phyloP scores from a whole-genome alignment of 129 eudicot genomes.

The Centaurea solstitialis region DNA sequence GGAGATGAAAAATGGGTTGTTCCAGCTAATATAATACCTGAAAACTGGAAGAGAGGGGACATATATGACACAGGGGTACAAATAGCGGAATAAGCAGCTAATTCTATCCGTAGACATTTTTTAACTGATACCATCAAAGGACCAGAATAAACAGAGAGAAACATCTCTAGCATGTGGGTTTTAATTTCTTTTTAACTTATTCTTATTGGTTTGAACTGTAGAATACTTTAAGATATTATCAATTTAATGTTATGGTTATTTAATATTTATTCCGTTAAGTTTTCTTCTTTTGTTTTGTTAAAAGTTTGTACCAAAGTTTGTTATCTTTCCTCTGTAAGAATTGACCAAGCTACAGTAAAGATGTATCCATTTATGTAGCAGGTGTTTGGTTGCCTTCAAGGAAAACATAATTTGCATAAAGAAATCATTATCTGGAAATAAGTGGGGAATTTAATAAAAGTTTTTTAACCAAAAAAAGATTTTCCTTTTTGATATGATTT shows the following conservation, averaged over 20 bases:
- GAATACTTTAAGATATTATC: not conserved
- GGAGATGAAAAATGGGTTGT: constrained; percentile 78
- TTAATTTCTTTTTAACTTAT: not conserved
- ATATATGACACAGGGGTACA: constrained; percentile 83
- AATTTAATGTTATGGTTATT: not conserved
- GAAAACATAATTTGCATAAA: not conserved
- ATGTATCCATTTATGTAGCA: constrained; percentile 5
- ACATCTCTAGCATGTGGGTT: not conserved
- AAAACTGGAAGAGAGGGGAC: constrained; percentile 73
- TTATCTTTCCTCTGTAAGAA: constrained; percentile 13
- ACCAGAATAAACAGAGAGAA: constrained; percentile 23
- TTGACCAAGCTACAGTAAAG: constrained; percentile 10
- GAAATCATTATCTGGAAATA: constrained; percentile 15
- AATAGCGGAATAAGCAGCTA: constrained; percentile 35
- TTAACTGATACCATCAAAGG: constrained; percentile 13
- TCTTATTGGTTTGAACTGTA: not conserved
- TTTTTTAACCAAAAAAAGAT: constrained; percentile 1
- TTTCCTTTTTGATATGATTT: constrained; percentile 17
- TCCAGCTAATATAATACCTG: constrained; percentile 65
- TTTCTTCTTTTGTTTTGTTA: constrained; percentile 5
- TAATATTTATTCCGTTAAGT: not conserved
- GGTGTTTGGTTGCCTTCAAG: not conserved
- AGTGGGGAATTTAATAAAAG: constrained; percentile 19
- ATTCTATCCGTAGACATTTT: not conserved
- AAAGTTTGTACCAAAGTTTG: constrained; percentile 23